Percentiles rank a stretch among this genome's conserved stretches.
These are phyloP conservation scores for Protea cynaroides DNA, from an alignment of 164 flowering plant species.

Conservation along the genomic window DNA sequence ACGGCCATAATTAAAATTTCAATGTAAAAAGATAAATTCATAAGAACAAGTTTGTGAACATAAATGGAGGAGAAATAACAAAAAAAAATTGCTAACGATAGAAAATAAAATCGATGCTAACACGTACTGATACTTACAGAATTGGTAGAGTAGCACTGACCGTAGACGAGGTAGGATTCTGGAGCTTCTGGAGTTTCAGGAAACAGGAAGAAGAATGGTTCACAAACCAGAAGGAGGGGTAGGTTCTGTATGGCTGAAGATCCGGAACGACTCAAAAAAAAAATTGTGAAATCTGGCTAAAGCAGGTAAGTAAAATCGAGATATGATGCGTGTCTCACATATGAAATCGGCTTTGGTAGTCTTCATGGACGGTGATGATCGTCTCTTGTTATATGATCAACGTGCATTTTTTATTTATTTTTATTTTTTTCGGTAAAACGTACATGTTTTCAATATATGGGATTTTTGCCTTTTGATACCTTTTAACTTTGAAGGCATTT, in stretches of 20 bases:
- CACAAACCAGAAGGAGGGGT: background rate
- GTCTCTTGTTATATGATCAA: background rate
- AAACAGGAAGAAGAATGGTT: background rate
- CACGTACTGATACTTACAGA: constrained; percentile 3
- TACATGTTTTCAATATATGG: no score
- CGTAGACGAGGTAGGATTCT: background rate
- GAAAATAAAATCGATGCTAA: no score
- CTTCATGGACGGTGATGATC: background rate
- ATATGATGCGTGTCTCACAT: background rate
- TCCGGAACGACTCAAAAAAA: background rate
- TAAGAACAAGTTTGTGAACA: background rate
- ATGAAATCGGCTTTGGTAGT: background rate
- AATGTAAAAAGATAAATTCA: background rate
- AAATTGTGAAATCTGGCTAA: background rate
- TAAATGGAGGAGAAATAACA: background rate
- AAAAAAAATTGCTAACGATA: no score
- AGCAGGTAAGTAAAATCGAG: no score
- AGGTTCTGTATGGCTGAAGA: background rate
- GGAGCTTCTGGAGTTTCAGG: background rate
- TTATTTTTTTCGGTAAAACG: no score
- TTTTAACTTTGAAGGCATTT: no score
- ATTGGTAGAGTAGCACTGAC: background rate
- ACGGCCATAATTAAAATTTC: background rate
- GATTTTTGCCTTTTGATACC: no score
- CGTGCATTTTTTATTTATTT: no score